Evolutionary conservation across 2,329 filamentous ascomycete genomes (phyloP), one percentile per base, ranked within the genome.

Genomic region (Monosporascus sp.): DNA sequence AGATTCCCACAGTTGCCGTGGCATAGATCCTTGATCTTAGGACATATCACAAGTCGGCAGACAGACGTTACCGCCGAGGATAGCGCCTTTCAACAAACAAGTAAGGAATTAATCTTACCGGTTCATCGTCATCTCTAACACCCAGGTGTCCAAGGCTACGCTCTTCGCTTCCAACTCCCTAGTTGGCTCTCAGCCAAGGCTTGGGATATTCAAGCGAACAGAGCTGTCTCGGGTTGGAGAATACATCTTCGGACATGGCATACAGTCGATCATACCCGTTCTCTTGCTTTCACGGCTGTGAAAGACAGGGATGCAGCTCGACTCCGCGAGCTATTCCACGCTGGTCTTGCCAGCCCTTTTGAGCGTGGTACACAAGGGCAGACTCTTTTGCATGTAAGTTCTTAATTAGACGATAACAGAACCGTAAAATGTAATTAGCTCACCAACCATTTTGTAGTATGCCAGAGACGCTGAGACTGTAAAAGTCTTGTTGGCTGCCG

Each of bases 311-410:
- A 46, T 46, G 14, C 43, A 16, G 22, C 24, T n/a, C 11, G 9
- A 27, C 26, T 46, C 7, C 43, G 20, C 11, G 22, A 27, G 2
- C 1, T 46, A 17, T 27, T 46, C 24, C 17, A n/a, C 22, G n/a
- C 7, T 31, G 43, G 43, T 17, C 43, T 46, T 26, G 43, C 43
- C 16, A 46, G 43, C 43, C 43, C 43, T 2, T 46, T 46, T 27
- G 14, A 26, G 22, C 22, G 22, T 27, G 6, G 4, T 22, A 6
- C 1, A 46, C 0, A 1, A 0, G 43, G 43, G 20, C 0, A 3
- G 0, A 46, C 20, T 26, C 43, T 46, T 17, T 11, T 46, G 7
- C 43, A 46, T 46, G 43, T 46, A 27, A 17, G 43, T 16, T 11
- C 16, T 9, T 43, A 20, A 43, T 43, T 43, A 4, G 19, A 16